A percentile compares a stretch with the other conserved stretches of the same genome.
Evolutionary conservation across 331 rosid genomes (phyloP).

Genomic region (Pyrus hybrid): DNA sequence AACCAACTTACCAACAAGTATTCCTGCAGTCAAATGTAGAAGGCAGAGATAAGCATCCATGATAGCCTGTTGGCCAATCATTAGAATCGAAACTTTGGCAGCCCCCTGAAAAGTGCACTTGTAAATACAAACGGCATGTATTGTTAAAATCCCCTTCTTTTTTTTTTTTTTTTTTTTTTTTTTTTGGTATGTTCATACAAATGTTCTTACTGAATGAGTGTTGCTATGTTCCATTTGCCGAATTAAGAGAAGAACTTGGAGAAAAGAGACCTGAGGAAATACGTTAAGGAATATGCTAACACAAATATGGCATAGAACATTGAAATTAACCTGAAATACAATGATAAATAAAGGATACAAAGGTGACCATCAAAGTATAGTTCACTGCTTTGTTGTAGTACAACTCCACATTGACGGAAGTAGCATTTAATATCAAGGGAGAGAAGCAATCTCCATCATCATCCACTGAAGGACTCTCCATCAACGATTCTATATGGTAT

Average conservation of each 20-base stretch:
- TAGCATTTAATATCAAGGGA: slow-evolving; percentile 67
- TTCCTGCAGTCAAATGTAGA: slow-evolving; percentile 89
- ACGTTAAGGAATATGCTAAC: slow-evolving; percentile 38
- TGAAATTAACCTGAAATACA: background rate
- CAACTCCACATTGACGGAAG: slow-evolving; percentile 76
- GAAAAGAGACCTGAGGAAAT: slow-evolving; percentile 58
- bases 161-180: too few species aligned
- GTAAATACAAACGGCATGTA: background rate
- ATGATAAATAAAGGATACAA: slow-evolving; percentile 65
- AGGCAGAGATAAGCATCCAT: slow-evolving; percentile 95
- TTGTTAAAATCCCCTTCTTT: background rate
- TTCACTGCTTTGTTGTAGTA: slow-evolving; percentile 94
- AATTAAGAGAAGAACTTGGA: slow-evolving; percentile 85
- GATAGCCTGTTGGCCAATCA: slow-evolving; percentile 91
- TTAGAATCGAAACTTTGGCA: slow-evolving; percentile 83
- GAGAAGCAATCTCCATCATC: slow-evolving; percentile 81
- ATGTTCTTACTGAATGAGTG: slow-evolving; percentile 82
- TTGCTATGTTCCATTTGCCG: slow-evolving; percentile 98
- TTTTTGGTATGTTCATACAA: slow-evolving; percentile 1
- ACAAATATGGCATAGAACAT: slow-evolving; percentile 15
- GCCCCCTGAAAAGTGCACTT: slow-evolving; percentile 60
- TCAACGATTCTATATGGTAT: slow-evolving; percentile 69
- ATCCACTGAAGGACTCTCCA: slow-evolving; percentile 84
- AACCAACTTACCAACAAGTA: slow-evolving; percentile 61
- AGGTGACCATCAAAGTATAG: slow-evolving; percentile 94